These are phyloP conservation scores for Abelmoschus esculentus DNA, from an alignment of 345 rosid genomes.

Conservation along the genomic window DNA sequence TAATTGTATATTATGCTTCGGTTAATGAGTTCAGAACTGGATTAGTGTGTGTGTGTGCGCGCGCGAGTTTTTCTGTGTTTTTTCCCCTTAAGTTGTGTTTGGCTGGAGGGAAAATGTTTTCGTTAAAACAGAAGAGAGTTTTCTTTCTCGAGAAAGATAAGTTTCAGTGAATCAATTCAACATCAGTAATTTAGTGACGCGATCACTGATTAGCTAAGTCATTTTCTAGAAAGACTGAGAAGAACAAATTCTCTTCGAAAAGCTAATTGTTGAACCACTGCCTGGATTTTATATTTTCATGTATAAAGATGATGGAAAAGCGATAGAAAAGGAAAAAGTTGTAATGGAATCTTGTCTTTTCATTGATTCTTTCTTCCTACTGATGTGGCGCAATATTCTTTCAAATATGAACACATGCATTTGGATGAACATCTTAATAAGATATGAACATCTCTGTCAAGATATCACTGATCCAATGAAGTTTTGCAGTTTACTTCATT, in stretches of 20 bases:
- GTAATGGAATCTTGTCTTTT: background rate
- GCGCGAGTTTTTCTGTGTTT: background rate
- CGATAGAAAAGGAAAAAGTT: background rate
- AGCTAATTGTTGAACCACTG: background rate
- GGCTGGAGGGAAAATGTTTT: slow-evolving; percentile 1
- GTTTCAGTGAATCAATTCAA: background rate
- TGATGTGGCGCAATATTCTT: background rate
- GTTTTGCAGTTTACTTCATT: background rate
- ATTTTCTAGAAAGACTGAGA: background rate
- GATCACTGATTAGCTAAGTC: background rate
- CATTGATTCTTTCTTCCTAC: background rate
- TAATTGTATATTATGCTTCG: background rate
- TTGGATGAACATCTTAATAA: background rate
- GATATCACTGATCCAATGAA: background rate
- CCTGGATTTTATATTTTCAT: background rate
- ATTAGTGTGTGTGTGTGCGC: background rate
- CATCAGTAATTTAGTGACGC: background rate
- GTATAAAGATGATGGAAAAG: background rate
- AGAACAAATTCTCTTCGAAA: background rate
- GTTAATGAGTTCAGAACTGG: background rate
- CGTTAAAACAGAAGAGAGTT: background rate
- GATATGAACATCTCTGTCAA: background rate
- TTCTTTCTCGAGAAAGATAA: background rate
- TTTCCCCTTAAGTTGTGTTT: background rate
- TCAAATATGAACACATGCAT: background rate